Base-by-base conservation (phyloP, 2,329 filamentous ascomycete genomes). In the Blastomyces silverae region DNA sequence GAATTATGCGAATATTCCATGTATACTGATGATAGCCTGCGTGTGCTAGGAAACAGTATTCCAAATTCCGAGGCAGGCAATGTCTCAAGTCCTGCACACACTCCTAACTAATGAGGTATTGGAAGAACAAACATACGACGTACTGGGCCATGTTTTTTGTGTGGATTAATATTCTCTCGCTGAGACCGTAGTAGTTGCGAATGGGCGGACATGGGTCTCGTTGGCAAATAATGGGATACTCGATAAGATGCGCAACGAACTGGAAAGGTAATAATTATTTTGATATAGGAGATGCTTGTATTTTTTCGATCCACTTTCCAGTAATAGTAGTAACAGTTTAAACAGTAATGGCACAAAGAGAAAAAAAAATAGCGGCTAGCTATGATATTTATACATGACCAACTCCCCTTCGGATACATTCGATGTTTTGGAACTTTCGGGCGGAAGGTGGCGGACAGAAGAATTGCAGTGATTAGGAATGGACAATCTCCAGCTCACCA, bases 331-430 rank as follows among this genome's bases (percentile, higher is more conserved):
- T 28, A 60, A 60, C 57, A 48, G 55, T 57, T 39, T 39, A 52
- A 39, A 8, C 17, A 50, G 44, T 28, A 61, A 61, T 5, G 28
- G 28, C 17, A 61, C 25, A 50, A 17, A 60, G 25, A 22, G 37
- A 52, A 44, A 53, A 42, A 56, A n/a, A 28, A 42, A 55, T 50
- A 61, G 31, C 28, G 13, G 34, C 17, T 55, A 44, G 61, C 46
- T 44, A 62, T 28, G 34, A 62, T 62, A 62, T 44, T 62, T 55
- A 62, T 62, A 62, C 61, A 62, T 25, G 52, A 34, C 25, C 25
- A 20, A 17, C 13, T 15, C 50, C 59, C 58, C 31, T n/a, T 11
- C 8, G 2, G 28, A 22, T 31, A 6, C 56, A 28, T 20, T 28
- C 22, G 37, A 25, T 11, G 6, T 13, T 25, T 59, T 28, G 10